Evolutionary conservation across 2,329 filamentous ascomycete genomes (phyloP).

Genomic region (Blumeriella jaapii): DNA sequence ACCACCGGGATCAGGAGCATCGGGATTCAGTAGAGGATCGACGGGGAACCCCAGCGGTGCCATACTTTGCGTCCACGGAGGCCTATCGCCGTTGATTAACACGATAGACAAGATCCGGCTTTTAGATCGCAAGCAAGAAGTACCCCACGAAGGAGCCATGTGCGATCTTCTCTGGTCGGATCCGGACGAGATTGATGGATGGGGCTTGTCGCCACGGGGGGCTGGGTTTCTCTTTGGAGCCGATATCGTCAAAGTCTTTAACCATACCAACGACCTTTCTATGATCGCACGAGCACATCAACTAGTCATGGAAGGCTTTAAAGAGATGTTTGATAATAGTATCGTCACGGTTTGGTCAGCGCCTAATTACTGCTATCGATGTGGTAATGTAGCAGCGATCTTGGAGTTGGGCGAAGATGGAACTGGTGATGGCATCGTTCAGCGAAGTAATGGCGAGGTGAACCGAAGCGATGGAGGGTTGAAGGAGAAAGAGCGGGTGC

Average conservation of each 20-base stretch:
- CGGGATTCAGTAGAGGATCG: constrained; percentile 53
- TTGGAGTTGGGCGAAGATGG: constrained; percentile 85
- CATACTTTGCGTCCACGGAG: constrained; percentile 91
- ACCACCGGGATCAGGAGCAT: constrained; percentile 69
- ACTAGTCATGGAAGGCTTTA: constrained; percentile 98
- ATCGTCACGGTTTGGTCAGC: constrained; percentile 99
- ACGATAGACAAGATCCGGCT: constrained; percentile 91
- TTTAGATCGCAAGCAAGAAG: constrained; percentile 93
- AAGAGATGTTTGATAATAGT: constrained; percentile 94
- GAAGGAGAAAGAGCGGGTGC: constrained; percentile 39
- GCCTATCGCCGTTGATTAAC: constrained; percentile 82
- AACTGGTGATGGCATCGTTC: constrained; percentile 46
- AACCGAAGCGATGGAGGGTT: constrained; percentile 43
- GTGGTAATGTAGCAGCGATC: constrained; percentile 90
- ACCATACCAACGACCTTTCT: constrained; percentile 83
- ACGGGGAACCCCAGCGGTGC: constrained; percentile 63
- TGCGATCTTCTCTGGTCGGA: constrained; percentile 97
- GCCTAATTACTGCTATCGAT: constrained; percentile 87
- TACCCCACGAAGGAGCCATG: constrained; percentile 97
- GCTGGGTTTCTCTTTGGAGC: constrained; percentile 93
- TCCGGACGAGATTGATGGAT: constrained; percentile 93
- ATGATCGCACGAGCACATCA: constrained; percentile 92
- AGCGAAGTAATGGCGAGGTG: constrained; percentile 32
- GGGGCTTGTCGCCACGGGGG: constrained; percentile 85
- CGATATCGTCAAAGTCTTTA: constrained; percentile 93